These are phyloP conservation scores for Daldinia loculata DNA, from an alignment of 495 filamentous ascomycete genomes.

Conservation along the genomic window DNA sequence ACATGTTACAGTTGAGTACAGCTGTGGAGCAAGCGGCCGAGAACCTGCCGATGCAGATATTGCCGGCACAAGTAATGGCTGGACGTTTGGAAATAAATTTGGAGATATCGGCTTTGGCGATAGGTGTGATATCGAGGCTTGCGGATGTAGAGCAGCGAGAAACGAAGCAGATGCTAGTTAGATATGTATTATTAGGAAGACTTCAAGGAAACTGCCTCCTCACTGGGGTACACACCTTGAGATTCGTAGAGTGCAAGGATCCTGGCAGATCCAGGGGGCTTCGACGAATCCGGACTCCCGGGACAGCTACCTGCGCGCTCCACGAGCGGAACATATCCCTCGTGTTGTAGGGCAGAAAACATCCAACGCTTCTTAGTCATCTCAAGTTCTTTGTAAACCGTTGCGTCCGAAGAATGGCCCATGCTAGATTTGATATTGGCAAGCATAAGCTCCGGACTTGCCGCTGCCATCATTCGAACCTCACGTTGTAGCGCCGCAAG, in stretches of 20 bases:
- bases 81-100: constrained; percentile 50
- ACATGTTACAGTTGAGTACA: constrained; percentile 49
- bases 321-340: constrained; percentile 35
- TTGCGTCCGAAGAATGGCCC: constrained; percentile 50
- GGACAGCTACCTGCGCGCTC: constrained; percentile 15
- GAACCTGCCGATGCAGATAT: constrained; percentile 45
- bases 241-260: constrained; percentile 56
- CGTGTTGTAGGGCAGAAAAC: constrained; percentile 50
- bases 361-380: constrained; percentile 56
- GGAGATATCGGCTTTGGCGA: constrained; percentile 48
- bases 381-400: constrained; percentile 51
- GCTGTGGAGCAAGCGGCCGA: constrained; percentile 46
- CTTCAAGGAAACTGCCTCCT: neutral
- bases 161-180: constrained; percentile 52
- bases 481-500: constrained; percentile 50
- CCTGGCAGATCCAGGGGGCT: constrained; percentile 35
- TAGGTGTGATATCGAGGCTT: constrained; percentile 47
- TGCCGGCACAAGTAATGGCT: constrained; percentile 46
- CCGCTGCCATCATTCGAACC: constrained; percentile 55
- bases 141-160: constrained; percentile 49
- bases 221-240: constrained; percentile 44
- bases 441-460: constrained; percentile 53
- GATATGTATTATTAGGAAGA: constrained; percentile 26
- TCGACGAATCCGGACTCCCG: constrained; percentile 22
- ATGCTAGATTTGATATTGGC: constrained; percentile 56